Evolutionary conservation across 345 rosid species (phyloP).

Genomic region (Camelina neglecta): DNA sequence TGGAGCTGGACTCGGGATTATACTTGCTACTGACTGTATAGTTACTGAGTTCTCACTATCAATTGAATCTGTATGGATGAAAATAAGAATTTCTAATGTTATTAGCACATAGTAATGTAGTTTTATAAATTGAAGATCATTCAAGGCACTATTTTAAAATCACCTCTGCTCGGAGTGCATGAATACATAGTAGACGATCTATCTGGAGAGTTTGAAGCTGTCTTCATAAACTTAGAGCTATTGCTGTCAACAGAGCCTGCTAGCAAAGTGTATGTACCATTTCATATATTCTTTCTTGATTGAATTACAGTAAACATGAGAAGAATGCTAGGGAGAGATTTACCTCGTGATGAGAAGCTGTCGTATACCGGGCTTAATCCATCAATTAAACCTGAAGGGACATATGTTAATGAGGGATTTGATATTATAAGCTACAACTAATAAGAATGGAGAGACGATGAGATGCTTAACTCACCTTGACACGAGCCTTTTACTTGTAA

Average conservation of each 20-base stretch:
- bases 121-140: background rate
- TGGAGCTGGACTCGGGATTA: slow-evolving; percentile 33
- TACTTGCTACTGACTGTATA: slow-evolving; percentile 32
- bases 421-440: background rate
- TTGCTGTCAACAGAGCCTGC: slow-evolving; percentile 43
- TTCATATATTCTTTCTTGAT: slow-evolving; percentile 2
- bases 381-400: slow-evolving; percentile 39
- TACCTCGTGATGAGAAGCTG: slow-evolving; percentile 44
- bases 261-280: background rate
- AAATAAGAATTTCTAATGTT: background rate
- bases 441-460: background rate
- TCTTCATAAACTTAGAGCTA: slow-evolving; percentile 38
- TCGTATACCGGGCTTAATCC: slow-evolving; percentile 36
- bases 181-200: slow-evolving; percentile 47
- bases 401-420: background rate
- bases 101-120: background rate
- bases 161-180: slow-evolving; percentile 47
- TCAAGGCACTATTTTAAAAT: background rate
- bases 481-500: slow-evolving; percentile 49
- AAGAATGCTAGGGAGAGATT: background rate
- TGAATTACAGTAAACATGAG: background rate
- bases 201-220: slow-evolving; percentile 40
- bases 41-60: slow-evolving; percentile 43
- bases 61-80: slow-evolving; percentile 27
- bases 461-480: slow-evolving; percentile 46